These are phyloP conservation scores for Clonostachys chloroleuca DNA, from an alignment of 2,329 filamentous ascomycete genomes.

Conservation along the genomic window DNA sequence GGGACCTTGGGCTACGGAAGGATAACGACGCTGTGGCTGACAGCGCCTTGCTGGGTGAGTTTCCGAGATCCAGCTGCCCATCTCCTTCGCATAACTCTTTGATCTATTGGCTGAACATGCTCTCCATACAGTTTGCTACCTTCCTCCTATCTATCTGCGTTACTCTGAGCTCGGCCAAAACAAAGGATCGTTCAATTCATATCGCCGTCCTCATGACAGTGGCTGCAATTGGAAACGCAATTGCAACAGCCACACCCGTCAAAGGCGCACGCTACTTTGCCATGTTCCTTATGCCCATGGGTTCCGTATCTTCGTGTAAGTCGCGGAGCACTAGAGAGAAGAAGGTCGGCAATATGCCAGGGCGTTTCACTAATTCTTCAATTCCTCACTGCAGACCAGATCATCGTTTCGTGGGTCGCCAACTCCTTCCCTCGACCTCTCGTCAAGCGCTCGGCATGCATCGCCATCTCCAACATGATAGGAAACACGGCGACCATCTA, in stretches of 20 bases:
- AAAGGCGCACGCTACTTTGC: constrained; percentile 53
- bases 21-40: constrained; percentile 50
- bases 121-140: constrained; percentile 31
- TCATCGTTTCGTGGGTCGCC: constrained; percentile 63
- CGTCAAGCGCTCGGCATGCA: constrained; percentile 60
- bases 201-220: constrained; percentile 48
- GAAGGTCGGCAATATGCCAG: constrained; percentile 2
- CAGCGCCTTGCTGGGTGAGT: constrained; percentile 49
- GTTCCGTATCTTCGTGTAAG: constrained; percentile 39
- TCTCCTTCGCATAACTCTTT: constrained; percentile 8
- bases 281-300: constrained; percentile 58
- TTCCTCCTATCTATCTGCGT: constrained; percentile 47
- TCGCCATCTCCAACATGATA: constrained; percentile 62
- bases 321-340: background rate
- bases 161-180: constrained; percentile 49
- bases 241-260: constrained; percentile 45
- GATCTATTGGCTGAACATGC: constrained; percentile 10
- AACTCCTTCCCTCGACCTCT: constrained; percentile 69
- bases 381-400: constrained; percentile 26
- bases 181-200: constrained; percentile 50
- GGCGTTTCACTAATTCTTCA: constrained; percentile 3
- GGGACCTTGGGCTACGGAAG: constrained; percentile 51
- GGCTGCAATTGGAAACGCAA: constrained; percentile 48
- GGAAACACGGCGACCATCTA: constrained; percentile 54
- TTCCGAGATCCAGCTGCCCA: background rate